Conservation (phyloP, 257 asterid genomes). For the Nemophila menziesii region DNA sequence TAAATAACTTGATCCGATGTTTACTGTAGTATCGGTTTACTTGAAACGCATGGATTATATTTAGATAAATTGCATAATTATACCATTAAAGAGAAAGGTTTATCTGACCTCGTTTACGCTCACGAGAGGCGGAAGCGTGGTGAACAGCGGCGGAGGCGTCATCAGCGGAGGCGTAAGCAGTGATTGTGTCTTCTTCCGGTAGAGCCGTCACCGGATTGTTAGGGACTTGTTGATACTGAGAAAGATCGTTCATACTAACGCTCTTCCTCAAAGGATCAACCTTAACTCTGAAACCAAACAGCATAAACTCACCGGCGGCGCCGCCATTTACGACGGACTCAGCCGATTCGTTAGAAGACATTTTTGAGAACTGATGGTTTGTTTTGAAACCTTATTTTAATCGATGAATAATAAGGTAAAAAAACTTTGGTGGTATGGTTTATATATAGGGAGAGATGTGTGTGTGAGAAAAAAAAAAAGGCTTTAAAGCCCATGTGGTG, state of each 20-base stretch:
- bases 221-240: conserved; percentile 47
- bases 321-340: conserved; percentile 5
- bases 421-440: not conserved
- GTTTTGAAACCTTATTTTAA: not conserved
- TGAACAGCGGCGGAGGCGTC: conserved; percentile 12
- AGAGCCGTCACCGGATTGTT: too few relatives aligned
- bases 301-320: conserved; percentile 40
- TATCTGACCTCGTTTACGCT: conserved; percentile 89
- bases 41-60: too few relatives aligned
- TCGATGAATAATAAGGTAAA: too few relatives aligned
- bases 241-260: conserved; percentile 74
- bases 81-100: conserved; percentile 5
- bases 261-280: conserved; percentile 89
- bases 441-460: not conserved
- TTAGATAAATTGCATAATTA: not conserved
- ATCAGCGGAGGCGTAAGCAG: conserved; percentile 3
- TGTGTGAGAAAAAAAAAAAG: not conserved
- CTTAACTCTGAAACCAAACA: conserved; percentile 74
- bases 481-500: not conserved
- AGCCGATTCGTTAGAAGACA: too few relatives aligned
- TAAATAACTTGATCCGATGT: not conserved
- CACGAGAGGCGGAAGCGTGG: conserved; percentile 42
- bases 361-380: not conserved
- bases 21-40: not conserved
- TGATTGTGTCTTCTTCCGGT: too few relatives aligned